phyloP scores from a whole-genome alignment of 345 rosid genomes.

The Salix arbutifolia region DNA sequence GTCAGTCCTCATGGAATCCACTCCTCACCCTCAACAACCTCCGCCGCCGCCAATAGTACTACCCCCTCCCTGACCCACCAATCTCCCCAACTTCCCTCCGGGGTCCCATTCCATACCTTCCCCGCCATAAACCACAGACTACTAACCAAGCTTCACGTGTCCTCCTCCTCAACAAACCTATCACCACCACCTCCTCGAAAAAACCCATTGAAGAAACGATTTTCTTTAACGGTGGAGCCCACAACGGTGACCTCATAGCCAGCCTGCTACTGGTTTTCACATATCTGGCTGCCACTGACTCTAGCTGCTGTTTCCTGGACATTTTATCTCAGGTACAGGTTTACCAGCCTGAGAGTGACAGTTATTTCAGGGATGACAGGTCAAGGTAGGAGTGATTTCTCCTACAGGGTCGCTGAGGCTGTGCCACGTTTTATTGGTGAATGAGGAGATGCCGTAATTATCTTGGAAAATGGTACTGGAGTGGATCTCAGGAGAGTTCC shows the following conservation, averaged over 20 bases:
- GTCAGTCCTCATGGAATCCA: constrained; percentile 31
- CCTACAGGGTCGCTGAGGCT: constrained; percentile 82
- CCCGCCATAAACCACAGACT: constrained; percentile 20
- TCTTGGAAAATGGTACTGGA: constrained; percentile 70
- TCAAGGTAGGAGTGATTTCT: constrained; percentile 81
- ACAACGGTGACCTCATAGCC: constrained; percentile 83
- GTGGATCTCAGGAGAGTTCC: constrained; percentile 90
- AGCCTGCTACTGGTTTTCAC: constrained; percentile 80
- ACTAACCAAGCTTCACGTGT: constrained; percentile 41
- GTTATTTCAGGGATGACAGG: constrained; percentile 85
- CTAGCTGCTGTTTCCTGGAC: constrained; percentile 85
- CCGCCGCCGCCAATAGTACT: constrained; percentile 10
- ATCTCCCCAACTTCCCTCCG: constrained; percentile 18
- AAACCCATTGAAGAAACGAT: constrained; percentile 55
- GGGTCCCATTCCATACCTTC: constrained; percentile 17
- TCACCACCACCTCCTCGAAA: constrained; percentile 26
- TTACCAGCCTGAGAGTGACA: constrained; percentile 86
- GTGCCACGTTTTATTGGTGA: constrained; percentile 93
- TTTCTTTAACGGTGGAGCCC: constrained; percentile 90
- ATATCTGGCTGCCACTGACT: constrained; percentile 88
- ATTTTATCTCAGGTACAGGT: constrained; percentile 76
- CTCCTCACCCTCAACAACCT: constrained; percentile 16
- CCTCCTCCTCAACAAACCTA: constrained; percentile 46
- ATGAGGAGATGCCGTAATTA: constrained; percentile 88
- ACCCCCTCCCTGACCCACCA: constrained; percentile 18